Evolutionary conservation across 2,329 filamentous ascomycete genomes (phyloP), one percentile per base, ranked within the genome.

Genomic region (Botrytis deweyae): DNA sequence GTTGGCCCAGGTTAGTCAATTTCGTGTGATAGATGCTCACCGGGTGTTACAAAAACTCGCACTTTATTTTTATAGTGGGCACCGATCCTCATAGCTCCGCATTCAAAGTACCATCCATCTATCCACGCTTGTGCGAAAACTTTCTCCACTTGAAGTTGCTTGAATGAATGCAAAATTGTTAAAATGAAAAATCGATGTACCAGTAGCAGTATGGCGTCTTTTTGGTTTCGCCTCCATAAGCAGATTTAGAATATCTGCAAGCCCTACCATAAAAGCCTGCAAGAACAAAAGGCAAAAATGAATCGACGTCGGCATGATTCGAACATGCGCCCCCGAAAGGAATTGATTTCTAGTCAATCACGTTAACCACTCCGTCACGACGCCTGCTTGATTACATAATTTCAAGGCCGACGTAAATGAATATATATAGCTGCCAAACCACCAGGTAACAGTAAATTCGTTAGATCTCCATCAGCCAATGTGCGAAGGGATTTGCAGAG

Each of bases 261-360:
- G 2, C 16, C 22, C 16, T 40, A 20, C 8, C 1, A 14, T n/a
- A 20, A 1, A 40, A 40, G n/a, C 18, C 2, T 0, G 9, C 64
- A 52, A 38, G 25, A 67, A 9, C n/a, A 40, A 55, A 42, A 29
- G 33, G 14, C 12, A 40, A 68, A 68, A 29, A 9, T 8, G 8
- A 22, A 58, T 16, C 65, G 65, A 68, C 65, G 65, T 68, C 65
- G 65, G 65, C 65, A 68, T 68, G 65, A 68, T 68, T 68, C 65
- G 65, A 68, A 68, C 65, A 68, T 68, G 65, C 65, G 65, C 65
- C 65, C 65, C 65, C 65, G 65, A 68, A 68, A 68, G 65, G 65
- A 68, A 68, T 68, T 68, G 65, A 68, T 68, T 68, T 68, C 65
- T 68, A 68, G 65, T 68, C 65, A 68, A 68, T 68, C 65, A 68